These are phyloP conservation scores for Nigrograna mackinnonii DNA, from an alignment of 2,329 filamentous ascomycete genomes.

Conservation along the genomic window DNA sequence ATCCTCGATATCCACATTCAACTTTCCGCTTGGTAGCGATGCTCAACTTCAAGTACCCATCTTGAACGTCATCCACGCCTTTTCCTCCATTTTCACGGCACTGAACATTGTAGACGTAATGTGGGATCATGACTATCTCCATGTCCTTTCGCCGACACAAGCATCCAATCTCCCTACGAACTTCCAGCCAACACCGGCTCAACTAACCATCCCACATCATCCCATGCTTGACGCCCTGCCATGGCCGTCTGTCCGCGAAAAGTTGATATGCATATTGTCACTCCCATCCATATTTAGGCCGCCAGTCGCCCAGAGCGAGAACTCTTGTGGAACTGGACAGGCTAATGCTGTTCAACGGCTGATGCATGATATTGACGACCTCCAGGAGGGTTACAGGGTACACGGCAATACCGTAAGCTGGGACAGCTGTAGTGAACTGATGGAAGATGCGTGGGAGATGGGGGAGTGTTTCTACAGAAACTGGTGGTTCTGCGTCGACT, in stretches of 20 bases:
- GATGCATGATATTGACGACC: conserved; percentile 62
- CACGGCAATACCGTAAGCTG: conserved; percentile 42
- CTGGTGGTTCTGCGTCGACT: conserved; percentile 66
- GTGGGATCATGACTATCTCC: conserved; percentile 22
- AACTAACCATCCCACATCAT: conserved; percentile 58
- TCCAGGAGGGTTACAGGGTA: conserved; percentile 47
- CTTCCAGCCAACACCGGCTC: conserved; percentile 56
- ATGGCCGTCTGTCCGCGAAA: conserved; percentile 56
- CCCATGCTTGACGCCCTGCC: conserved; percentile 62
- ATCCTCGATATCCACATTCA: too few relatives aligned
- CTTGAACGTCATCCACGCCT: conserved; percentile 33
- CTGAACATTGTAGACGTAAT: conserved; percentile 15
- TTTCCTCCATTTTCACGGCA: conserved; percentile 15
- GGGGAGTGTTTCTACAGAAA: conserved; percentile 60
- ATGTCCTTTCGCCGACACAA: conserved; percentile 14
- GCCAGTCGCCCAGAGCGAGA: conserved; percentile 41
- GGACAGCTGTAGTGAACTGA: conserved; percentile 54
- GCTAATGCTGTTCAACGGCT: conserved; percentile 55
- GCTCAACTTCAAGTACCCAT: conserved; percentile 41
- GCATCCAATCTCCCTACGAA: conserved; percentile 25
- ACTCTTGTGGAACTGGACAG: conserved; percentile 31
- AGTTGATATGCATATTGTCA: conserved; percentile 55
- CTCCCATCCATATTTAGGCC: conserved; percentile 56
- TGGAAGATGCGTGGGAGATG: conserved; percentile 58
- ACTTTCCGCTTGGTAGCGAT: conserved; percentile 17